Conservation (phyloP, 345 rosid genomes). For the Brassica juncea region DNA sequence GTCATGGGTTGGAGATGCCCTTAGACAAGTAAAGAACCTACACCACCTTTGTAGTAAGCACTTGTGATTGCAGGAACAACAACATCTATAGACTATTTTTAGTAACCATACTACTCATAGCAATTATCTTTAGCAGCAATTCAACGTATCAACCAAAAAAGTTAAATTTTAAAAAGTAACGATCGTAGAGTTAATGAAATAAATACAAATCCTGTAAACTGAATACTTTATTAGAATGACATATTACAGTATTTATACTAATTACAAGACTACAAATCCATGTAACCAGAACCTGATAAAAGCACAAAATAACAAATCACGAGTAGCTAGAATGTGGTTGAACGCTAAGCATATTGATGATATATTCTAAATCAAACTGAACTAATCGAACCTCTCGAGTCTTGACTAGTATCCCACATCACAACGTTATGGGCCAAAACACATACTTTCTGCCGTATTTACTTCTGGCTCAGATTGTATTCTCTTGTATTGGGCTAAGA, state of each 20-base stretch:
- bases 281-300: background rate
- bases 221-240: no score
- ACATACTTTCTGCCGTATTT: background rate
- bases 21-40: slow-evolving; percentile 56
- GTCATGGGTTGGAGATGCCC: no score
- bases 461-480: background rate
- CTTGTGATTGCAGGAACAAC: slow-evolving; percentile 46
- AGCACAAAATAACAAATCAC: background rate
- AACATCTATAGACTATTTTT: background rate
- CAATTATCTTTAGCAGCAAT: background rate
- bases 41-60: slow-evolving; percentile 66
- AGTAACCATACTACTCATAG: background rate
- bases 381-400: background rate
- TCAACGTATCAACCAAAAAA: background rate
- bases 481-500: background rate
- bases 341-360: background rate
- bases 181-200: background rate
- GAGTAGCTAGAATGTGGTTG: background rate
- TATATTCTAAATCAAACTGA: background rate
- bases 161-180: background rate
- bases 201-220: background rate
- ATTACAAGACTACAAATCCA: background rate
- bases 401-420: background rate
- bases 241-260: no score
- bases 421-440: background rate